Evolutionary conservation across 1,139 yeast species (phyloP).

Genomic region (Candida sanyaensis): DNA sequence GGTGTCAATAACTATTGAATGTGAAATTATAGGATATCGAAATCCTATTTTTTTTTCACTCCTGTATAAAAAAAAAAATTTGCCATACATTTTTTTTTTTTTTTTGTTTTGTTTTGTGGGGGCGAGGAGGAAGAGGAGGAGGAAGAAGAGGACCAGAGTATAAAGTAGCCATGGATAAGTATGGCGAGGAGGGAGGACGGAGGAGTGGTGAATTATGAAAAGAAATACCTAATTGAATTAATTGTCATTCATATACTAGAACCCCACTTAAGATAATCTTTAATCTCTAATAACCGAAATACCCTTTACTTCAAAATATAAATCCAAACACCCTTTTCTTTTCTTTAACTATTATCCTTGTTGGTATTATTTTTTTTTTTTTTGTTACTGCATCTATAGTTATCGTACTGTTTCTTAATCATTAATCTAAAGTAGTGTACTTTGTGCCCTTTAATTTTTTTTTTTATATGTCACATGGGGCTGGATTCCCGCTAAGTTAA

Average conservation of each 20-base stretch:
- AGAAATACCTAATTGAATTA: too few species aligned
- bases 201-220: not conserved
- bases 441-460: not conserved
- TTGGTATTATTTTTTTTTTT: too few species aligned
- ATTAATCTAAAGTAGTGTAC: not conserved
- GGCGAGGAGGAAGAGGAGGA: too few species aligned
- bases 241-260: too few species aligned
- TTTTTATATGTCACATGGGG: not conserved
- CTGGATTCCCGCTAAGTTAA: conserved; percentile 3
- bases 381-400: too few species aligned
- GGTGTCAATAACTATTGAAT: not conserved
- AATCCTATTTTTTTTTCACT: conserved; percentile 1
- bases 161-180: conserved; percentile 1
- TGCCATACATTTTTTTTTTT: not conserved
- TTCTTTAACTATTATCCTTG: too few species aligned
- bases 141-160: not conserved
- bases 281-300: too few species aligned
- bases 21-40: conserved; percentile 6
- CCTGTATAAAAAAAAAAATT: not conserved
- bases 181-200: not conserved
- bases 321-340: too few species aligned
- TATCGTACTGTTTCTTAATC: not conserved
- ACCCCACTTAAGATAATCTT: too few species aligned
- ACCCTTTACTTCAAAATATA: too few species aligned
- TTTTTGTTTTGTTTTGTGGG: not conserved